Conservation (phyloP, 306 rosid genomes). For the Prunus fruticosa region DNA sequence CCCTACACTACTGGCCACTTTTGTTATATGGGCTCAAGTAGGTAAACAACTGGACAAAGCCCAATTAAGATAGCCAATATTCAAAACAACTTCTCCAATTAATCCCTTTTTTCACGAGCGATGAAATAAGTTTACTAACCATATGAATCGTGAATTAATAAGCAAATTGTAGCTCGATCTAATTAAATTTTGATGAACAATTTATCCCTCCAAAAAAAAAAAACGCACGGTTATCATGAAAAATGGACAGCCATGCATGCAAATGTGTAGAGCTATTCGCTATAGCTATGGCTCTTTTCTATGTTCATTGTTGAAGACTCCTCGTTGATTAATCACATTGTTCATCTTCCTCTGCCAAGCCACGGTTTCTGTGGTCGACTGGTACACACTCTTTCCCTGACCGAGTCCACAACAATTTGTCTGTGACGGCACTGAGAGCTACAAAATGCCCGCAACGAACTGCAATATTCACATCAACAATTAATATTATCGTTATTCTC, state of each 20-base stretch:
- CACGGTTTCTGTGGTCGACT: background rate
- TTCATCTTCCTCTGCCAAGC: background rate
- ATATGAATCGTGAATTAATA: too few species aligned
- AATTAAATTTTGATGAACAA: background rate
- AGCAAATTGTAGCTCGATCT: background rate
- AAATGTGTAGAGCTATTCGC: background rate
- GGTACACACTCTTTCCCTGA: background rate
- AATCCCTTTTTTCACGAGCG: background rate
- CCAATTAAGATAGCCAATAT: background rate
- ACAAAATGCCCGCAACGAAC: conserved; percentile 15
- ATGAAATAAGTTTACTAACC: too few species aligned
- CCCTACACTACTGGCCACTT: too few species aligned
- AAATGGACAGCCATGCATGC: background rate
- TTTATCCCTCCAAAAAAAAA: background rate
- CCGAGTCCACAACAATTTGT: background rate
- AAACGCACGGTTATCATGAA: background rate
- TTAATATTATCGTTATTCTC: background rate
- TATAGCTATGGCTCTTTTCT: background rate
- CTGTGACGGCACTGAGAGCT: conserved; percentile 5
- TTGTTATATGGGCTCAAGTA: too few species aligned
- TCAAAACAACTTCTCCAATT: background rate
- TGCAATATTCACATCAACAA: background rate
- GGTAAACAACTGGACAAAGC: background rate
- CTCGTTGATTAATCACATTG: background rate
- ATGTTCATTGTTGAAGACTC: background rate